Evolutionary conservation across 495 filamentous ascomycete species (phyloP).

Genomic region (Acidomyces sp.): DNA sequence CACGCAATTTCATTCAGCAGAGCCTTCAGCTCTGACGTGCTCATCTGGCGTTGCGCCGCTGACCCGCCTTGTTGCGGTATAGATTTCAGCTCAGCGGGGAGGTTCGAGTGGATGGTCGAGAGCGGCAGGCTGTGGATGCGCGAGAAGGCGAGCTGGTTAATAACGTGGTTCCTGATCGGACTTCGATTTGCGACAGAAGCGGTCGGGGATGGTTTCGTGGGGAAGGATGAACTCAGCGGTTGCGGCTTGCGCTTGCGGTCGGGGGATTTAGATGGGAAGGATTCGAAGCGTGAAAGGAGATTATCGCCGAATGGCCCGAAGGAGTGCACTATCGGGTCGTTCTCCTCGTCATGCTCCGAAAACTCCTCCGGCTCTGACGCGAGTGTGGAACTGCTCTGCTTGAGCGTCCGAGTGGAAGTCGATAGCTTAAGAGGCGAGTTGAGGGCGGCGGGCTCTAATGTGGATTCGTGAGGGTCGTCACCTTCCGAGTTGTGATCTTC

Average conservation of each 20-base stretch:
- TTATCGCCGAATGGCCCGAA: conserved; percentile 82
- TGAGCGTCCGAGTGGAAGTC: conserved; percentile 1
- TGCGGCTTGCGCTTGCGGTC: conserved; percentile 14
- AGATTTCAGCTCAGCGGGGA: conserved; percentile 52
- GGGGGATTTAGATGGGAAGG: conserved; percentile 43
- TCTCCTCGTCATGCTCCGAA: conserved; percentile 78
- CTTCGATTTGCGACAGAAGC: conserved; percentile 17
- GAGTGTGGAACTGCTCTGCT: conserved; percentile 7
- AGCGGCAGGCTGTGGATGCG: conserved; percentile 79
- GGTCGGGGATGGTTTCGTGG: conserved; percentile 5
- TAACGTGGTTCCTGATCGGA: conserved; percentile 53
- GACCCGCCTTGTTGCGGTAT: conserved; percentile 28
- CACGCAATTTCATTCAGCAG: conserved; percentile 61
- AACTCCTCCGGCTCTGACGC: conserved; percentile 36
- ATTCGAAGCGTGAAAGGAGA: conserved; percentile 63
- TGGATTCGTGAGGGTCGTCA: conserved; percentile 13
- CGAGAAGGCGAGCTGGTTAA: conserved; percentile 94
- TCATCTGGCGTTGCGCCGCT: conserved; percentile 35
- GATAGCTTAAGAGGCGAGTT: conserved; percentile 8
- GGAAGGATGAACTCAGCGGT: conserved; percentile 11
- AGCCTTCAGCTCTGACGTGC: conserved; percentile 41
- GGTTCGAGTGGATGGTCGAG: conserved; percentile 70
- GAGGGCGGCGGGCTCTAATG: conserved; percentile 9
- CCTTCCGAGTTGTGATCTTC: conserved; percentile 39
- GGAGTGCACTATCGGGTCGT: conserved; percentile 78